Base-by-base conservation (phyloP, 768 basidiomycete genomes). In the Saitozyma podzolica region DNA sequence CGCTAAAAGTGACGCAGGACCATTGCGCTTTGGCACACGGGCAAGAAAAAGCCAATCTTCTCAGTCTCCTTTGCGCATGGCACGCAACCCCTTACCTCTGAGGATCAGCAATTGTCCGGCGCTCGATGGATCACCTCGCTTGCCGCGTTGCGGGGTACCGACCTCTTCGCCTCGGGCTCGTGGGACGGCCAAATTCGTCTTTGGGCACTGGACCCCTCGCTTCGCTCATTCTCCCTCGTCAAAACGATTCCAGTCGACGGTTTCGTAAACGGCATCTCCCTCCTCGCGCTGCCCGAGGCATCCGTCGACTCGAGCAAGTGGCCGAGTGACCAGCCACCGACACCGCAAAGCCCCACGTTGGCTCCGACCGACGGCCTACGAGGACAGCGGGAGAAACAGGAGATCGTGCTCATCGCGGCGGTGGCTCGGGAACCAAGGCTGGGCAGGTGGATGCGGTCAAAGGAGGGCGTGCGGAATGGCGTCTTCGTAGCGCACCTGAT, bases 21-120 rank as follows among this genome's bases (percentile, higher is more conserved):
- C n/a, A 87, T 99, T 74, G 90, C 85, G 63, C 84, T 99, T 5
- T 99, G 95, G 93, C 86, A 84, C 40, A 96, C 86, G 9, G 84
- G 85, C 64, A 95, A 92, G 84, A 97, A 98, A 83, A 98, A 98
- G 80, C 92, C 96, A 0, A 81, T 95, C 50, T 96, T 90, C 80
- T 91, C 88, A 0, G 86, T 89, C 61, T 83, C 88, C 7, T 81
- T 97, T 50, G 90, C 92, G 4, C 96, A 99, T 77, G 96, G 96
- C 6, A 47, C 45, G n/a, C 13, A 47, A 47, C 43, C 43, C 16
- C 45, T 50, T 14, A 6, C 50, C 37, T 43, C 43, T 16, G 66
- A 68, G 39, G 43, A 64, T 6, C 84, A 89, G 67, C 86, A 89
- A 76, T 85, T 89, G 59, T 86, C 87, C 0, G 91, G 90, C 71